Evolutionary conservation across 1,284 basidiomycete genomes (phyloP).

Genomic region (Microbotryomycetes sp.): DNA sequence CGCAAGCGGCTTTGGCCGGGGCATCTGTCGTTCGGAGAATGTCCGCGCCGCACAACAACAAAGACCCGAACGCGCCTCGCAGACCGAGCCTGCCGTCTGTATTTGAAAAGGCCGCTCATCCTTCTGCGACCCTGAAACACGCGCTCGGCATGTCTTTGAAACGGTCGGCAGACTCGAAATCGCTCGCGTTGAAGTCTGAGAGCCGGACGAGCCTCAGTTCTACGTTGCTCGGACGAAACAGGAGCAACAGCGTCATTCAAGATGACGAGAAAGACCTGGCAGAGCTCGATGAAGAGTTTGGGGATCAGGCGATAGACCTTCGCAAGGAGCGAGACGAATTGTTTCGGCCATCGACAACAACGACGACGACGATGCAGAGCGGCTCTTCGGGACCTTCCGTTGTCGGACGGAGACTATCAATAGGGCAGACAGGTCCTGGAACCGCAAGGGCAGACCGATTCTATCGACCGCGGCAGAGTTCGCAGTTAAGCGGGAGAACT

Average conservation of each 20-base stretch:
- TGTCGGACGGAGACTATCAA: slow-evolving; percentile 6
- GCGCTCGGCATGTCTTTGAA: slow-evolving; percentile 23
- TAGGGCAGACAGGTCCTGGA: no score
- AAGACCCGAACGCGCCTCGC: background rate
- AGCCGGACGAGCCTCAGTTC: background rate
- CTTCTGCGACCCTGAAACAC: slow-evolving; percentile 19
- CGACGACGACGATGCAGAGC: slow-evolving; percentile 11
- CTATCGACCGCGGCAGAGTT: slow-evolving; percentile 32
- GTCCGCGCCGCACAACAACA: background rate
- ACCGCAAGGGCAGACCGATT: slow-evolving; percentile 14
- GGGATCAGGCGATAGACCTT: background rate
- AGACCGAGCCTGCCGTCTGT: slow-evolving; percentile 33
- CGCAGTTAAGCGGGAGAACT: slow-evolving; percentile 23
- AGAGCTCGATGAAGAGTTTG: background rate
- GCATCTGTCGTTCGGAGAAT: background rate
- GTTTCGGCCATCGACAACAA: slow-evolving; percentile 7
- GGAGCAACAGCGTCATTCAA: background rate
- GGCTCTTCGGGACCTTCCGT: slow-evolving; percentile 14
- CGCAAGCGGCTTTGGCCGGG: background rate
- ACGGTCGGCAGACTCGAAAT: no score
- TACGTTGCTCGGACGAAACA: background rate
- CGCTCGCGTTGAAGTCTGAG: no score
- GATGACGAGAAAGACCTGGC: background rate
- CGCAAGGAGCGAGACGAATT: slow-evolving; percentile 6
- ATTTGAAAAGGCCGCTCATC: slow-evolving; percentile 34